Evolutionary conservation across 148 eudicot genomes (phyloP), one percentile per base, ranked within the genome.

Genomic region (Diospyros kaki): DNA sequence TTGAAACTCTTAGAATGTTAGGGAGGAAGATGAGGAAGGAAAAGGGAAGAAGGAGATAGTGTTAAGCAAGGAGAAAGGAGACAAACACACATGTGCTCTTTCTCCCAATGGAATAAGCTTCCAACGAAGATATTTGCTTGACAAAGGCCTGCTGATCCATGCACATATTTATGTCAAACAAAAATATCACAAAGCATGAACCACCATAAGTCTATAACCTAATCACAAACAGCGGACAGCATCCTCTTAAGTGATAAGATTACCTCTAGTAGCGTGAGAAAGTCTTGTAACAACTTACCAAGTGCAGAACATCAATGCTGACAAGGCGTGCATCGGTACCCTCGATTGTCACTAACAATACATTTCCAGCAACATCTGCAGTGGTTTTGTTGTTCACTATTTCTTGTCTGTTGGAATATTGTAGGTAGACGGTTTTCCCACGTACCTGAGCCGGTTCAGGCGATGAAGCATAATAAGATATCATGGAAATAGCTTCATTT

Each of bases 1-100:
- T 76, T 42, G 74, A 66, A 84, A 77, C 78, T 84, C 91, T 76
- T 72, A 70, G 72, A 84, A 76, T 69, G 83, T 81, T 73, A 87
- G 81, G 86, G 86, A 73, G 90, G 90, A 80, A 82, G 85, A 83
- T 74, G 83, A 87, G 84, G 91, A 81, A 84, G 91, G 89, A 79
- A 72, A 69, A 93, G 88, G 92, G 89, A 79, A 86, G 93, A 86
- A 83, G 86, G 89, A 88, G 96, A 83, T 73, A 89, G 99, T 79
- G 88, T 87, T 92, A 89, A 94, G 97, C 85, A 87, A 85, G 92
- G 94, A 92, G 93, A 93, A 95, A 95, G 90, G 88, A 95, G 82
- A 95, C 99, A 91, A 95, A 95, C 99, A 93, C 91, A 87, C 97
- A 89, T 87, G 91, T 83, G 94, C 91, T 89, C 89, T 92, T 94